Evolutionary conservation across 1,284 basidiomycete species (phyloP), one percentile per base, ranked within the genome.

Genomic region (Vanrija sp.): DNA sequence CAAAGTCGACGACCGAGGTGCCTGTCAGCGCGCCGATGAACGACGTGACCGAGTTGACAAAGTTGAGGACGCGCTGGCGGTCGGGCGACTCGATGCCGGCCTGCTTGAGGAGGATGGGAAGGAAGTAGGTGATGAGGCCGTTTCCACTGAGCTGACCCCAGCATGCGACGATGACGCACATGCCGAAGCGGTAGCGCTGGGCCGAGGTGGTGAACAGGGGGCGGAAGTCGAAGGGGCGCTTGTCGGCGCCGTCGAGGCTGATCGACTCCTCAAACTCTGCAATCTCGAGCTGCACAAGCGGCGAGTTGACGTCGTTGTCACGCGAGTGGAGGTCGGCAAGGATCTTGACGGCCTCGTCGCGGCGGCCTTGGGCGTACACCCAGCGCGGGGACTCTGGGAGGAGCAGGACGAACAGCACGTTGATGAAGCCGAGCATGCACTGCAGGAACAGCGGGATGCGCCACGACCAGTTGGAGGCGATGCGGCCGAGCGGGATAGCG

Each of bases 141-240:
- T 69, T 69, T 1, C 71, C 71, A 3, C 61, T 59, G 14, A 71
- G 59, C 52, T 68, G 65, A 19, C 64, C 64, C 60, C 66, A 69
- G 40, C 57, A 50, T 0, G 66, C 54, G 10, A 70, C 62, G 18
- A 83, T 69, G 54, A 81, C 75, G 46, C 82, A 79, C 76, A 83
- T 79, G 51, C 75, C 78, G 21, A 78, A 75, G n/a, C 82, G 75
- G 66, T 81, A 81, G 18, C 82, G 74, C 63, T 79, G 78, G 7
- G 76, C 74, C 9, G 68, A 67, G 29, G 75, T 81, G 43, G 46
- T 74, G 73, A 84, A 81, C 25, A 84, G 61, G 5, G 80, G 78
- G 23, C 81, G 71, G 74, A 82, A 83, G 64, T 84, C 82, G 82
- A 82, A 84, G 78, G 78, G 83, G 29, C 62, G 59, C 56, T 68